Percentiles rank a stretch among this genome's conserved stretches.
Conservation (phyloP, 148 eudicot species). For the Dianthus caryophyllus region DNA sequence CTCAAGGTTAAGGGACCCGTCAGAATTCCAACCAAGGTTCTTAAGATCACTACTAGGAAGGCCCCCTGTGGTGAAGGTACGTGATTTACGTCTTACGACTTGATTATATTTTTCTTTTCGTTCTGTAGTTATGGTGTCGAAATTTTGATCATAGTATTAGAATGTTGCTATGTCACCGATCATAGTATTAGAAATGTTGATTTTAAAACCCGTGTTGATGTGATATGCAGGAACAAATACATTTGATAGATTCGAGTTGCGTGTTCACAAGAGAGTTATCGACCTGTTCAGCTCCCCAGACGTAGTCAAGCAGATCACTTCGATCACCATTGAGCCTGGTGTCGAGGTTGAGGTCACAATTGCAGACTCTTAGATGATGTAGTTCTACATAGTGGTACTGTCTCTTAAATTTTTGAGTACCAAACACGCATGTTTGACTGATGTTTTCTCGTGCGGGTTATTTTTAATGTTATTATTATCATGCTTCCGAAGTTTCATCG, state of each 20-base stretch:
- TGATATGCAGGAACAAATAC: constrained; percentile 56
- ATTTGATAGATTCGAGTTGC: constrained; percentile 66
- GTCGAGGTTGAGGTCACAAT: constrained; percentile 77
- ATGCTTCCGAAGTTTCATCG: constrained; percentile 19
- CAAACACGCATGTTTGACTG: constrained; percentile 22
- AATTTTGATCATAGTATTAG: too few relatives aligned
- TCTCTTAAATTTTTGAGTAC: constrained; percentile 25
- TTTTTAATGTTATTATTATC: constrained; percentile 9
- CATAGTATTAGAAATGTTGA: too few relatives aligned
- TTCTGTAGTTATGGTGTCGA: neutral
- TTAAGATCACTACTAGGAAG: constrained; percentile 82
- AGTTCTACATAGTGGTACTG: constrained; percentile 20
- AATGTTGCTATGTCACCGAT: too few relatives aligned
- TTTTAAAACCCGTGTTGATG: too few relatives aligned
- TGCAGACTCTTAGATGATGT: constrained; percentile 51
- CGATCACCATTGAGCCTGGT: constrained; percentile 52
- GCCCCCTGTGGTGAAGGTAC: constrained; percentile 99
- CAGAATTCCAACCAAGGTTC: constrained; percentile 94
- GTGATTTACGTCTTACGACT: neutral
- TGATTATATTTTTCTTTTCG: neutral
- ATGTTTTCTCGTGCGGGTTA: constrained; percentile 6
- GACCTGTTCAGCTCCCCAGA: constrained; percentile 85
- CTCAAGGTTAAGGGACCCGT: constrained; percentile 98
- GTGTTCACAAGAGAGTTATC: constrained; percentile 79
- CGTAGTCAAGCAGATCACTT: constrained; percentile 78